Evolutionary conservation across 192 early-diverging fungal genomes (phyloP).

Genomic region (Martensiomyces pterosporus): DNA sequence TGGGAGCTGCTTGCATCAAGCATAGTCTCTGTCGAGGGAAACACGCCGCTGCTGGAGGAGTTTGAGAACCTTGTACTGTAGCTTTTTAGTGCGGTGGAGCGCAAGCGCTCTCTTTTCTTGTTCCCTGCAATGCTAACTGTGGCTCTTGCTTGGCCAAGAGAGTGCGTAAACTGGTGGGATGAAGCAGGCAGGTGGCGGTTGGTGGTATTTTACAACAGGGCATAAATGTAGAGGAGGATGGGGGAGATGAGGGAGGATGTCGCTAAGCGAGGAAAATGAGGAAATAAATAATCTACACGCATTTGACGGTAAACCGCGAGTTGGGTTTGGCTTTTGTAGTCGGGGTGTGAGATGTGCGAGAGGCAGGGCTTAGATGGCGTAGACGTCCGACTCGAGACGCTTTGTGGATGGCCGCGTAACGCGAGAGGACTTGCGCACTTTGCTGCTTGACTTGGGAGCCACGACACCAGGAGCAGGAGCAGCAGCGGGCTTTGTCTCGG

Average conservation of each 20-base stretch:
- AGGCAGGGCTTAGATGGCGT: constrained; percentile 13
- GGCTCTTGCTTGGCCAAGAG: no score
- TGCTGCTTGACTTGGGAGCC: constrained; percentile 6
- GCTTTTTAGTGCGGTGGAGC: no score
- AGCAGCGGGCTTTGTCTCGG: not conserved
- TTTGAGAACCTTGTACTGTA: constrained; percentile 38
- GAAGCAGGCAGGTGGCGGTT: no score
- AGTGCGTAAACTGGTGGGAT: no score
- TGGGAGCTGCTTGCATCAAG: constrained; percentile 40
- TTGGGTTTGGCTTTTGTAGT: not conserved
- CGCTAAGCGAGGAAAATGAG: no score
- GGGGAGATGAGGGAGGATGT: no score
- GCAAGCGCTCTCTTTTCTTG: no score
- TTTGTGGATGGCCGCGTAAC: constrained; percentile 44
- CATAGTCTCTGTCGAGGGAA: constrained; percentile 16
- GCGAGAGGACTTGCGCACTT: constrained; percentile 48
- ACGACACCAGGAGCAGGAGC: no score
- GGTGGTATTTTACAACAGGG: no score
- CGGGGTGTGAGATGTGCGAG: no score
- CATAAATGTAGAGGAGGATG: no score
- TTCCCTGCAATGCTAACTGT: no score
- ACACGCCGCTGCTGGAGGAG: constrained; percentile 18
- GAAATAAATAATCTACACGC: constrained; percentile 13
- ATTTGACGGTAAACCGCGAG: not conserved
- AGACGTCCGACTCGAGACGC: constrained; percentile 35